Evolutionary conservation across 208 protist genomes (phyloP).

Genomic region (Crithidia fasciculata): DNA sequence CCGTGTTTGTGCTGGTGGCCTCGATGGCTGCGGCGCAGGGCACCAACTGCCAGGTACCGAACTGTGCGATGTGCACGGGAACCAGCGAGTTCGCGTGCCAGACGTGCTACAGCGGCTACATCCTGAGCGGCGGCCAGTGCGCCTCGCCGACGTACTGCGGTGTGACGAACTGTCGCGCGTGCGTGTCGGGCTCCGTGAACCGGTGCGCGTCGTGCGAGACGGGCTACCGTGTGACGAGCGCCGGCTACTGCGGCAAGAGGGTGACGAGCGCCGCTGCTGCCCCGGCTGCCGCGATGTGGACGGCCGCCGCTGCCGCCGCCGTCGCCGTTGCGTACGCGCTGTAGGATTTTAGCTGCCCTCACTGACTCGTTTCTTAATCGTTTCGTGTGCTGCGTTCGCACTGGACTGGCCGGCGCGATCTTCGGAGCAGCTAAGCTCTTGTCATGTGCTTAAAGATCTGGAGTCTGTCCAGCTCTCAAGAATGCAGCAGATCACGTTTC

Average conservation of each 20-base stretch:
- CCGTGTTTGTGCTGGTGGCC: constrained; percentile 8
- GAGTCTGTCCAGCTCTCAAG: too few relatives aligned
- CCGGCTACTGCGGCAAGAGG: constrained; percentile 3
- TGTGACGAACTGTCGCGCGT: constrained; percentile 18
- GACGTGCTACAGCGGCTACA: constrained; percentile 3
- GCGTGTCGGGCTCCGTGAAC: constrained; percentile 4
- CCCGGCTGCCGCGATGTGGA: constrained; percentile 10
- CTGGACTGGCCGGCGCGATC: too few relatives aligned
- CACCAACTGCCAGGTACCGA: constrained; percentile 16
- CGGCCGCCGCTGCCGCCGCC: constrained; percentile 6
- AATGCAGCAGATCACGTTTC: too few relatives aligned
- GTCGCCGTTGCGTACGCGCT: constrained; percentile 1
- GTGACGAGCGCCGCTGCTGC: constrained; percentile 5
- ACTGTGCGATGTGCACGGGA: constrained; percentile 3
- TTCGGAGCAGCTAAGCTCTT: too few relatives aligned
- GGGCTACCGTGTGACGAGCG: constrained; percentile 6
- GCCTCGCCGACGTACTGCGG: constrained; percentile 15
- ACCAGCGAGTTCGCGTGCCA: constrained; percentile 3
- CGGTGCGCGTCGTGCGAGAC: constrained; percentile 8
- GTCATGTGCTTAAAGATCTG: too few relatives aligned
- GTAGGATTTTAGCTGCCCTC: not conserved
- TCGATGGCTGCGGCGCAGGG: not conserved
- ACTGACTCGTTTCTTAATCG: not conserved
- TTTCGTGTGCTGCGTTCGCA: too few relatives aligned
- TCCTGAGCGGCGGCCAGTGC: constrained; percentile 12